Percentiles rank a stretch among this genome's conserved stretches.
These are phyloP conservation scores for Trichomonas tenax DNA, from an alignment of 208 protist genomes.

Conservation along the genomic window DNA sequence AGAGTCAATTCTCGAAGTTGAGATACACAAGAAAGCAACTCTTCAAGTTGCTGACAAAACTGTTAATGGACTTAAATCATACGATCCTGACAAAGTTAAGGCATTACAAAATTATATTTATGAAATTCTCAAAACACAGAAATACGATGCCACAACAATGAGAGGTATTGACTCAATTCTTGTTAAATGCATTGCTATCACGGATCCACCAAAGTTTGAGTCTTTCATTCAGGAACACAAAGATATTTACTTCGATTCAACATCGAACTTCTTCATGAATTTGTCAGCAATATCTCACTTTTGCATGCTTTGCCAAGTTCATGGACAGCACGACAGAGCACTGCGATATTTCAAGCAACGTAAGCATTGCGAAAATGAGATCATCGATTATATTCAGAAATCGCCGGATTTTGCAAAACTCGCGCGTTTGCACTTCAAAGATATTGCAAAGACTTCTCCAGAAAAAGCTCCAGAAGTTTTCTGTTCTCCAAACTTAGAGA, in stretches of 20 bases:
- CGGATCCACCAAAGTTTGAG: background rate
- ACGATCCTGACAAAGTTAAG: background rate
- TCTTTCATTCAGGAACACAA: background rate
- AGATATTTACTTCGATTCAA: background rate
- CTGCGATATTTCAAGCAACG: background rate
- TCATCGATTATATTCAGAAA: background rate
- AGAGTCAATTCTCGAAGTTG: background rate
- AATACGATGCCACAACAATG: background rate
- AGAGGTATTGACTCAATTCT: background rate
- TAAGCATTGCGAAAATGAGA: background rate
- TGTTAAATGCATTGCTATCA: background rate
- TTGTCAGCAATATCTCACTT: background rate
- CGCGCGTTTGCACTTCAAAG: background rate
- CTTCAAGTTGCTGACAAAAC: background rate
- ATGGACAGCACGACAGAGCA: background rate
- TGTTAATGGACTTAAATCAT: background rate
- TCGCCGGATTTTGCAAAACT: background rate
- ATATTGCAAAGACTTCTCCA: background rate
- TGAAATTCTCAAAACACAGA: background rate
- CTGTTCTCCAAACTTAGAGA: background rate
- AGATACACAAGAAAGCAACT: background rate
- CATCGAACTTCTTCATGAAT: background rate
- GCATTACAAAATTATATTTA: background rate
- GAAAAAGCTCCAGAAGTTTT: background rate
- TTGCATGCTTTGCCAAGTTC: background rate